Base-by-base conservation (phyloP, 208 protist genomes). In the Kentomonas sorsogonicus region DNA sequence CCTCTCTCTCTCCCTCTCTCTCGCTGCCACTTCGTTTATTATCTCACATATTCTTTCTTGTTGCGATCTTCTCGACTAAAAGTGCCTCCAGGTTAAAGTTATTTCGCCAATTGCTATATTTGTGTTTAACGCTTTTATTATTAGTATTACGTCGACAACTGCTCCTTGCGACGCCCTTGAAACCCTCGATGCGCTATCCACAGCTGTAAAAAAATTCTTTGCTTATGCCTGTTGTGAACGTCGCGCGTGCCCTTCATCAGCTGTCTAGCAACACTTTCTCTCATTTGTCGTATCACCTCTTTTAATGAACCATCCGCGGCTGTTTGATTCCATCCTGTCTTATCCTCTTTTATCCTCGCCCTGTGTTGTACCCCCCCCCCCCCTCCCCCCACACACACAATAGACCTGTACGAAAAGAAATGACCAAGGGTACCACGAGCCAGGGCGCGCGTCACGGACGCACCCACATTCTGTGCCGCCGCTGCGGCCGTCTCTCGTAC, bases 401-500 rank as follows among this genome's bases (percentile, higher is more conserved):
- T 36, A 48, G 43, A 48, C 43, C 43, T 48, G 25, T 26, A n/a
- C 43, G 4, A 33, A 7, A 38, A 27, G 48, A 29, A 31, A 94
- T 94, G 87, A 91, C 83, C 41, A 94, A 94, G 77, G 87, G 87
- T 87, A 94, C 87, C 63, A 94, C 87, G 4, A 91, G 83, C 26
- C 80, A 83, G 87, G 89, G 89, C 60, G 77, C 89, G 84, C 86
- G 89, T 83, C 84, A 90, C 66, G 81, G 82, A 71, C 87, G 84
- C 82, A 94, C 96, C 53, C 98, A 99, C 92, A 97, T 91, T 58
- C 72, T 98, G 53, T 99, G 98, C 93, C 77, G 86, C 59, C 89
- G 98, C 72, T 99, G 98, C 79, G 98, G 97, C 47, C 69, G 80
- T 47, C 86, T 96, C 61, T 81, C 97, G 11, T 99, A 95, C 81